Conservation (phyloP, 306 rosid species). For the Quercus parvula region DNA sequence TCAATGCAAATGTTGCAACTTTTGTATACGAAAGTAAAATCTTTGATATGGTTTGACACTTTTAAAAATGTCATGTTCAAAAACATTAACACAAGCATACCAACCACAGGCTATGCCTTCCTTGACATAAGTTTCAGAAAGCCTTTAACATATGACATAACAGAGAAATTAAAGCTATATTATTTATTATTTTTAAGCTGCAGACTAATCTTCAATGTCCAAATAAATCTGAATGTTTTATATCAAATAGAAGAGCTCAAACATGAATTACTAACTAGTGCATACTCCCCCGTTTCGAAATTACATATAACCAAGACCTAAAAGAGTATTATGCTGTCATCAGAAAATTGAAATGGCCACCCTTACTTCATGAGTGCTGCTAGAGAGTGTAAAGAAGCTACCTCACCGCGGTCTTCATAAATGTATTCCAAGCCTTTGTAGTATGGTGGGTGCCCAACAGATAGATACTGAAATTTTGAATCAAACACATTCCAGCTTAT, state of each 20-base stretch:
- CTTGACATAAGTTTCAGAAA: too few relatives aligned
- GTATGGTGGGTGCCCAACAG: conserved; percentile 96
- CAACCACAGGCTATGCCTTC: too few relatives aligned
- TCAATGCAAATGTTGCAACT: neutral
- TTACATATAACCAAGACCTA: conserved; percentile 82
- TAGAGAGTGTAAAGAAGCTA: conserved; percentile 11
- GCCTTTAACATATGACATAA: too few relatives aligned
- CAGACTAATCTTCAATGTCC: neutral
- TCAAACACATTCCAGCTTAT: conserved; percentile 2
- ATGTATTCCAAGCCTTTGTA: conserved; percentile 94
- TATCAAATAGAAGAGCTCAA: neutral
- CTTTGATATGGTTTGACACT: neutral
- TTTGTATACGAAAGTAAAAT: neutral
- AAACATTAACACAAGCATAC: too few relatives aligned
- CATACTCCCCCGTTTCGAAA: conserved; percentile 92
- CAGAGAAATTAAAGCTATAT: too few relatives aligned
- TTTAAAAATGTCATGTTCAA: neutral
- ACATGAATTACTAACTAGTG: conserved; percentile 55
- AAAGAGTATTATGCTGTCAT: conserved; percentile 6
- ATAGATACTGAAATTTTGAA: conserved; percentile 63
- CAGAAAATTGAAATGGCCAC: neutral
- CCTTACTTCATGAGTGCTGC: neutral
- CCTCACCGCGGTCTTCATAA: conserved; percentile 99
- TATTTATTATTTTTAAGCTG: neutral
- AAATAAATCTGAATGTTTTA: neutral